Base-by-base conservation (phyloP, 2,329 filamentous ascomycete species). In the Aspergillus fijiensis region DNA sequence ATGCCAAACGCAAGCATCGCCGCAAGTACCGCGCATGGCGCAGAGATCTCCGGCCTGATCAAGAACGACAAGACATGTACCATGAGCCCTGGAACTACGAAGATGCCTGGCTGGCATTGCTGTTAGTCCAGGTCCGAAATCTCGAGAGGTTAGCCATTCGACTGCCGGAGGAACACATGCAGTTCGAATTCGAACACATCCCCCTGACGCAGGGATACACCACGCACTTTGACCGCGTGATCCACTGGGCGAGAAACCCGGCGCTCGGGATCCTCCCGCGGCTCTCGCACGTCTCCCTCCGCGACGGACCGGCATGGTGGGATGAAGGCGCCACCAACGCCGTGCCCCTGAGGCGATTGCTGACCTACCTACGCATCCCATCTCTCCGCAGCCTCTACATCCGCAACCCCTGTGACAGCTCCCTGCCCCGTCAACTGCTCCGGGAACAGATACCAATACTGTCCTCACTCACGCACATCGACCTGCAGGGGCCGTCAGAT, bases 31-130 rank as follows among this genome's bases (percentile, higher is more conserved):
- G n/a, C 5, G 33, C 33, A 0, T 53, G 51, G 51, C 19, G 21
- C 1, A 33, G 23, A 39, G 51, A 53, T 33, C 51, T 53, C 33
- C 16, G n/a, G 6, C 0, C n/a, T 2, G 2, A 5, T 5, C 27
- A 3, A 5, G 51, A 53, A 23, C 33, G 51, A 6, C 16, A 19
- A 2, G 50, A 51, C 11, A 14, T 5, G 1, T 33, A 52, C 23
- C 33, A 2, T 3, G 4, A 19, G 3, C 27, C 19, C 19, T 23
- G 23, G n/a, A 3, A 33, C 12, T 29, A 45, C 9, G 33, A 53
- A 29, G 51, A 53, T 42, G 33, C 51, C 33, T 53, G 51, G 51
- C 19, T 53, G 10, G 51, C 33, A 23, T 42, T 53, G 19, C 51
- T 53, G 27, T 25, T 53, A 6, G 31, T 53, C 2, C 51, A 53